Base-by-base conservation (phyloP, 2,329 filamentous ascomycete species). In the Orbilia blumenaviensis region DNA sequence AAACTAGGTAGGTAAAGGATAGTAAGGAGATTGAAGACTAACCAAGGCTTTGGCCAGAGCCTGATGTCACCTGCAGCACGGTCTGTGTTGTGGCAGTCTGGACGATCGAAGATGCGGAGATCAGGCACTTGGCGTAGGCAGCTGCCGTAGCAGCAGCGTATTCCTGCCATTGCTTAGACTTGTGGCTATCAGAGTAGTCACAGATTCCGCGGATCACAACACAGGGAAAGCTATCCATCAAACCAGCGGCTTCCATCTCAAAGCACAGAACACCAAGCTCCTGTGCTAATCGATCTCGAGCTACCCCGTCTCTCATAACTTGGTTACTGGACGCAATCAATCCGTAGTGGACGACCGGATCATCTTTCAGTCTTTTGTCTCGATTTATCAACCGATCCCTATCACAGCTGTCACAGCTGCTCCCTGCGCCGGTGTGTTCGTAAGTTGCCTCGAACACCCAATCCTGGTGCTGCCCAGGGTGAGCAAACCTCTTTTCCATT, bases 81-180 rank as follows among this genome's bases (percentile, higher is more conserved):
- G 61, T 66, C 14, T 21, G 61, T 2, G 61, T 66, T 38, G 36
- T 25, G 16, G n/a, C 23, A 8, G 18, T 66, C 12, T 36, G 61
- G 42, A n/a, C 21, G 5, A 38, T 7, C 7, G 61, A 66, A 12
- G 44, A 38, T 6, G 36, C 18, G 9, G 60, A 48, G 4, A 64
- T 38, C 3, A 66, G 23, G n/a, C 61, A 52, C 16, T 66, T 66
- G 5, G 61, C 61, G 25, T 66, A 66, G 38, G 27, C 61, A n/a
- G 62, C 62, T 2, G 50, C 50, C 5, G 50, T n/a, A 12, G 50
- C 62, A 5, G 62, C 62, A 7, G 62, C 62, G 42, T 66, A 66
- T 21, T 66, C 46, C 42, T 66, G 62, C 62, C 62, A 66, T 42
- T 54, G 62, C 29, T 66, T 54, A n/a, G 54, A 54, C 32, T 66